Base-by-base conservation (phyloP, 306 rosid genomes). In the Vigna reflexopilosa region DNA sequence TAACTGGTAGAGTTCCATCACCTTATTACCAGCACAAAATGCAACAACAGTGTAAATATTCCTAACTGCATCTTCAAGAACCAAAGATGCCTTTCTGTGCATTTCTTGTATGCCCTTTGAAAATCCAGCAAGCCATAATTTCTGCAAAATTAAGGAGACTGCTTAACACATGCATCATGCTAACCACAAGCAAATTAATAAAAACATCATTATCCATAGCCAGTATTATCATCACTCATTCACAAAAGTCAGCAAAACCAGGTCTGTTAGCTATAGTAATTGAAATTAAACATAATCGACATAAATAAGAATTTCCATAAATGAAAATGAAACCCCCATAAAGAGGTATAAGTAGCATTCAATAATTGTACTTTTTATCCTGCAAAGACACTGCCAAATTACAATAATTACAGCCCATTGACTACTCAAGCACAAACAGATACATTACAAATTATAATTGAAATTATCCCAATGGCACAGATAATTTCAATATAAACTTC, bases 41-140 rank as follows among this genome's bases (percentile, higher is more conserved):
- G 99, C 97, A 74, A 93, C 99, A 68, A 96, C 99, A 67, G 99
- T 96, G 91, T 96, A 96, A 61, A 96, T 96, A 82, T 96, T 96
- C 89, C 99, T 84, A 80, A 96, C 99, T 59, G 99, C 98, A 79
- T 96, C 99, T 85, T 96, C 99, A 38, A 96, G 99, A 88, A 96
- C 99, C 90, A 96, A 89, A 78, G 99, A 96, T 65, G 99, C 99
- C 81, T 93, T 96, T 82, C 96, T 82, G 85, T 96, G 99, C 99
- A 96, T 96, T 91, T 96, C 99, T 91, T 96, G 99, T 72, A 96
- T 96, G 50, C 99, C 99, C 86, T 97, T 91, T 16, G 99, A 96
- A 86, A 96, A 96, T 69, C 99, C 99, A 83, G 96, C 98, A 77
- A 96, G 98, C 99, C 99, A 96, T 76, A 96, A 78, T 87, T 93